A percentile compares a stretch with the other conserved stretches of the same genome.
Conservation (phyloP, 2,329 filamentous ascomycete species). For the Ceratocystis papillata region DNA sequence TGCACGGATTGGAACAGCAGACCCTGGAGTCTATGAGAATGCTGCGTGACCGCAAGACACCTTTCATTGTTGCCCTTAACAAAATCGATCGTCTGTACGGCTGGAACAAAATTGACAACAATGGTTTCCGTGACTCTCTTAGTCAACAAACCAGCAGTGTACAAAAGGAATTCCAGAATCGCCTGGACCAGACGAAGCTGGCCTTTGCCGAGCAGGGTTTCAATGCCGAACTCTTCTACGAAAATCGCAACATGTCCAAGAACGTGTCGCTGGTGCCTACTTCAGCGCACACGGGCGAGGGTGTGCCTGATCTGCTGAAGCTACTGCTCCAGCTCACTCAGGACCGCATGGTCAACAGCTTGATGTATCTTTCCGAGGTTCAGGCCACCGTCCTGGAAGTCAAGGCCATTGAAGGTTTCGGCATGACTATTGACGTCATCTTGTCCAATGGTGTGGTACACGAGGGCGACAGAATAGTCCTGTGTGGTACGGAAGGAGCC, state of each 20-base stretch:
- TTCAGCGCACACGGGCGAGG: slow-evolving; percentile 96
- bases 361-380: slow-evolving; percentile 98
- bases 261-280: slow-evolving; percentile 95
- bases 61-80: slow-evolving; percentile 97
- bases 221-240: slow-evolving; percentile 92
- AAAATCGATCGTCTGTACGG: slow-evolving; percentile 99
- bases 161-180: slow-evolving; percentile 86
- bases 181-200: slow-evolving; percentile 81
- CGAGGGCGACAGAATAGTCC: slow-evolving; percentile 86
- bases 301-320: slow-evolving; percentile 98
- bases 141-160: slow-evolving; percentile 83
- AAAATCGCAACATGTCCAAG: slow-evolving; percentile 95
- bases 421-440: slow-evolving; percentile 96
- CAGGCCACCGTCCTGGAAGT: slow-evolving; percentile 97
- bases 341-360: slow-evolving; percentile 89
- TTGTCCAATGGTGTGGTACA: slow-evolving; percentile 88
- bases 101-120: slow-evolving; percentile 98
- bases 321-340: slow-evolving; percentile 85
- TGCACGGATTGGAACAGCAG: slow-evolving; percentile 97
- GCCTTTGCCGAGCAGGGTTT: slow-evolving; percentile 94
- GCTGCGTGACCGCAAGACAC: slow-evolving; percentile 84
- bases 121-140: slow-evolving; percentile 90
- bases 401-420: slow-evolving; percentile 97
- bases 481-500: slow-evolving; percentile 93
- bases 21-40: slow-evolving; percentile 95